A percentile compares a stretch with the other conserved stretches of the same genome.
Conservation (phyloP, 2,329 filamentous ascomycete species). For the Aspergillus fijiensis region DNA sequence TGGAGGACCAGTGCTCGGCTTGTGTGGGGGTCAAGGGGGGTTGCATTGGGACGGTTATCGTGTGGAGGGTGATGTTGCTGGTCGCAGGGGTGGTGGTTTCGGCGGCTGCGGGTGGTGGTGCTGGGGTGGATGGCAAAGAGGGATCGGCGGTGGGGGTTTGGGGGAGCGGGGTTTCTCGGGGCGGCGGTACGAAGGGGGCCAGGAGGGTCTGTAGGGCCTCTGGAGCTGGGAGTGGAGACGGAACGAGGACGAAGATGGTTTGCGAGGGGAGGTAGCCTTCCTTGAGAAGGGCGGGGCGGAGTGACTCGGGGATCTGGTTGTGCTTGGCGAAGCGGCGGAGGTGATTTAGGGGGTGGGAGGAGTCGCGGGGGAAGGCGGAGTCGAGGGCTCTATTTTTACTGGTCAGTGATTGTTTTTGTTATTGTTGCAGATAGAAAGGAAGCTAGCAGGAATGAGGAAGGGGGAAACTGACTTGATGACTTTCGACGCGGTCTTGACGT, state of each 20-base stretch:
- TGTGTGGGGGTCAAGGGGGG: constrained; percentile 42
- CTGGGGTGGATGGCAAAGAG: not conserved
- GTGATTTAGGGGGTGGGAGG: constrained; percentile 35
- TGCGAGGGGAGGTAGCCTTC: constrained; percentile 21
- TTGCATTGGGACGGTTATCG: constrained; percentile 40
- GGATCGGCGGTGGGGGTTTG: not conserved
- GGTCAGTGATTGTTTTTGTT: too few species aligned
- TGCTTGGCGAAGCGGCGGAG: constrained; percentile 44
- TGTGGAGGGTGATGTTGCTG: constrained; percentile 28
- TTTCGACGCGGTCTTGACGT: constrained; percentile 45
- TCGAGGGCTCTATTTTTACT: constrained; percentile 38
- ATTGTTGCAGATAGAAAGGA: not conserved
- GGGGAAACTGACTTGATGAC: constrained; percentile 41
- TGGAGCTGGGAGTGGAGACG: constrained; percentile 41
- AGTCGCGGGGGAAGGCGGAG: constrained; percentile 35
- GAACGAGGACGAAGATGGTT: constrained; percentile 44
- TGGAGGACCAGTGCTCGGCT: constrained; percentile 43
- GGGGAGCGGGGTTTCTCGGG: constrained; percentile 4
- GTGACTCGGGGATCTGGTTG: constrained; percentile 32
- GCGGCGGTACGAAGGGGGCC: constrained; percentile 34
- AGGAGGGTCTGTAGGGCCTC: constrained; percentile 37
- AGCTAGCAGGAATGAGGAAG: not conserved
- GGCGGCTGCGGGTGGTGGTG: not conserved
- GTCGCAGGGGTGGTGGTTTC: constrained; percentile 4
- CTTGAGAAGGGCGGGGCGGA: constrained; percentile 26